A percentile compares a stretch with the other conserved stretches of the same genome.
phyloP scores from a whole-genome alignment of 371 early-diverging fungal genomes.

The Mucor racemosus region DNA sequence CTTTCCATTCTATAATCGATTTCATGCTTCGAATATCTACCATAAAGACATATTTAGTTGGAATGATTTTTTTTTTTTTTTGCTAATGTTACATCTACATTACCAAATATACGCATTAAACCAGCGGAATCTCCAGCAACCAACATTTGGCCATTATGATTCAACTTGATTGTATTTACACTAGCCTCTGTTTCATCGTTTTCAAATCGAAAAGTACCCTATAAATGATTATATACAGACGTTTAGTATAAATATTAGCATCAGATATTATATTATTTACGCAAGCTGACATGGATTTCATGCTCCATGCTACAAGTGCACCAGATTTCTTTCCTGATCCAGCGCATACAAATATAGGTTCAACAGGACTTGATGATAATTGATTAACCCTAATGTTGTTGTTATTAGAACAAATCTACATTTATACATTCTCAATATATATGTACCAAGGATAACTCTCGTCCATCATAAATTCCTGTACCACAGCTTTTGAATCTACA shows the following conservation, averaged over 20 bases:
- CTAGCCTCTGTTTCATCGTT: constrained; percentile 29
- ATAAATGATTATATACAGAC: not conserved
- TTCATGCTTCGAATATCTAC: constrained; percentile 63
- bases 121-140: constrained; percentile 63
- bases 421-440: not conserved
- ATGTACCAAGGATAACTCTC: constrained; percentile 57
- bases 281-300: constrained; percentile 63
- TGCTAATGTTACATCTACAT: not conserved
- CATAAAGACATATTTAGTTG: not conserved
- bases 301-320: constrained; percentile 61
- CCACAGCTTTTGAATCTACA: constrained; percentile 59
- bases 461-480: constrained; percentile 63
- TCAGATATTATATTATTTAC: constrained; percentile 36
- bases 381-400: constrained; percentile 50
- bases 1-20: constrained; percentile 65
- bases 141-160: constrained; percentile 71
- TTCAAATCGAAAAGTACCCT: constrained; percentile 39
- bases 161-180: constrained; percentile 62
- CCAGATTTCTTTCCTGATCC: constrained; percentile 45
- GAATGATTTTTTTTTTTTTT: not conserved
- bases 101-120: constrained; percentile 64
- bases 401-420: not conserved
- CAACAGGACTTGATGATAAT: constrained; percentile 63
- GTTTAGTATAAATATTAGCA: not conserved
- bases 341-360: constrained; percentile 60